Base-by-base conservation (phyloP, 169 alveolate genomes). In the Amoebophrya sp. region DNA sequence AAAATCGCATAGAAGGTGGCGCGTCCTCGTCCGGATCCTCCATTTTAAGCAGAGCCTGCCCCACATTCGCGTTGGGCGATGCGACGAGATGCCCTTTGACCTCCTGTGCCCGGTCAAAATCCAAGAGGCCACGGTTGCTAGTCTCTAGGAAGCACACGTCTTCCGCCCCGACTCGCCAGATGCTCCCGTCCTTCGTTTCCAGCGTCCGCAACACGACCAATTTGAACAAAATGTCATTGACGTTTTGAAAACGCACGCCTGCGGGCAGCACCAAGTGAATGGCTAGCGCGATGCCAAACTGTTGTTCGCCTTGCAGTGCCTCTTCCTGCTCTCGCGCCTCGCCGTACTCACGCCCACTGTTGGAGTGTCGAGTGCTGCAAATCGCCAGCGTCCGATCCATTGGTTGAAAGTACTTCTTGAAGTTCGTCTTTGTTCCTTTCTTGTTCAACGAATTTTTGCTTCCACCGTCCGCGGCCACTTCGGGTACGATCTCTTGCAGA, bases 161-260 rank as follows among this genome's bases (percentile, higher is more conserved):
- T 25, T 66, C 83, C 83, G 83, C 32, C 7, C 83, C 83, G 38
- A 66, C 83, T 0, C 83, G 83, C 83, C 83, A 66, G 10, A 66
- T 25, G 83, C 83, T 66, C 32, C 83, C 83, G 83, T 66, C 83
- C 83, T 25, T 66, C 83, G 83, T 66, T n/a, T 66, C 83, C 83
- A 66, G 83, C 39, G 18, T 25, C 1, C 83, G 83, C 39, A 66
- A 25, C 83, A 66, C 83, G 35, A 66, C 83, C 83, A 66, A n/a
- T 25, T 66, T 66, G 83, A 66, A 66, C 83, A 66, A 25, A 25
- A 66, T 66, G 83, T 66, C 83, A 25, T 2, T 7, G 35, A 66
- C 32, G 83, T 66, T 66, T n/a, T 25, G 29, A 25, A 66, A 66
- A 2, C 2, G 32, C 29, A 66, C 83, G 2, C 83, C 83, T 2